Conservation (phyloP, 345 rosid genomes). For the Tarenaya hassleriana region DNA sequence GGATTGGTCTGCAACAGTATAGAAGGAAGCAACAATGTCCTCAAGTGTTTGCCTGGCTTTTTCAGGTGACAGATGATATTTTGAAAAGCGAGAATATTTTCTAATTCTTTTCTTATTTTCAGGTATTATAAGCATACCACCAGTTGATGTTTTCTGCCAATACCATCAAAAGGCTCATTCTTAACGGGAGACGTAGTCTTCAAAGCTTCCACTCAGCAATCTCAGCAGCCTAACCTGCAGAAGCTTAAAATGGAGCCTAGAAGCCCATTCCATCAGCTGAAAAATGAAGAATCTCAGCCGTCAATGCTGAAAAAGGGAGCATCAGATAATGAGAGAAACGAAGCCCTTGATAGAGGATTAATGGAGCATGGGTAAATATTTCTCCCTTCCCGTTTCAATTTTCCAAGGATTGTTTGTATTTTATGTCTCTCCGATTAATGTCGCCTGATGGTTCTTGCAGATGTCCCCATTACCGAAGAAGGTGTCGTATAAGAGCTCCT, state of each 20-base stretch:
- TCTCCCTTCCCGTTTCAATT: not conserved
- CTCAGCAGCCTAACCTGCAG: slow-evolving; percentile 17
- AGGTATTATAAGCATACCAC: slow-evolving; percentile 40
- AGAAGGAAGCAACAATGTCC: slow-evolving; percentile 58
- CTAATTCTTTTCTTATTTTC: slow-evolving; percentile 48
- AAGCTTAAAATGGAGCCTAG: slow-evolving; percentile 15
- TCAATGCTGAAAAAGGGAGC: slow-evolving; percentile 18
- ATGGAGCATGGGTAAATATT: slow-evolving; percentile 61
- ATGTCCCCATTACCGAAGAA: slow-evolving; percentile 63
- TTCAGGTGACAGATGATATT: slow-evolving; percentile 36
- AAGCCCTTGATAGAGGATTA: slow-evolving; percentile 39
- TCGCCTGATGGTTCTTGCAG: slow-evolving; percentile 32
- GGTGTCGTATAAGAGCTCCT: slow-evolving; percentile 78
- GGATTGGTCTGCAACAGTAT: slow-evolving; percentile 52
- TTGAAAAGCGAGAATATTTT: slow-evolving; percentile 24
- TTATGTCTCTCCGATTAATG: not conserved
- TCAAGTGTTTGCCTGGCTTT: slow-evolving; percentile 59
- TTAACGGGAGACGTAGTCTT: slow-evolving; percentile 35
- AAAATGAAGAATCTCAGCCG: slow-evolving; percentile 21
- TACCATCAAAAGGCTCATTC: slow-evolving; percentile 23
- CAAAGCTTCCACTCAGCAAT: slow-evolving; percentile 20
- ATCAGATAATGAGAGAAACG: slow-evolving; percentile 14
- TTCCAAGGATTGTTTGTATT: not conserved
- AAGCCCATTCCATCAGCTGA: slow-evolving; percentile 14
- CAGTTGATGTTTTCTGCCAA: slow-evolving; percentile 32